phyloP scores from a whole-genome alignment of 2,329 filamentous ascomycete species.

The Triangularia setosa region DNA sequence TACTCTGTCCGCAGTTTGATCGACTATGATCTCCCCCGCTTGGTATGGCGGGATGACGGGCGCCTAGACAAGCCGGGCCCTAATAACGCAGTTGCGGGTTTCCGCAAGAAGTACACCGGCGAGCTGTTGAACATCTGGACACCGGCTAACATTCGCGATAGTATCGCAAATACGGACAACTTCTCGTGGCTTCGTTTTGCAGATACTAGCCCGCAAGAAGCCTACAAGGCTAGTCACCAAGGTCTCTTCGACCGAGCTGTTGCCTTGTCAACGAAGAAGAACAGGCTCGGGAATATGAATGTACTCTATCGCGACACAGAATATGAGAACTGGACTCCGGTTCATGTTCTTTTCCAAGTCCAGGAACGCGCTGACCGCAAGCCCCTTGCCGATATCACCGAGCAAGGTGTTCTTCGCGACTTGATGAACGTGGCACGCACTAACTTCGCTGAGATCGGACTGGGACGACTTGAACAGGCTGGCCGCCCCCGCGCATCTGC shows the following conservation, averaged over 20 bases:
- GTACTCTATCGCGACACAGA: constrained; percentile 67
- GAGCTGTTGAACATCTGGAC: constrained; percentile 90
- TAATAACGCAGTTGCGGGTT: constrained; percentile 73
- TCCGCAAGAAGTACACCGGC: constrained; percentile 69
- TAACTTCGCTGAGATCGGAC: constrained; percentile 64
- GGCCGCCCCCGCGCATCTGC: constrained; percentile 75
- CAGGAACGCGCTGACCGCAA: constrained; percentile 62
- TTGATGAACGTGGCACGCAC: constrained; percentile 74
- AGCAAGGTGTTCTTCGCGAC: constrained; percentile 66
- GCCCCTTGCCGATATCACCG: constrained; percentile 65
- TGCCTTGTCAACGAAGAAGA: constrained; percentile 50
- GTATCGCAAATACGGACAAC: constrained; percentile 54
- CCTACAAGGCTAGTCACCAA: constrained; percentile 63
- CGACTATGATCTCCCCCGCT: constrained; percentile 74
- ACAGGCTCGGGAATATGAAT: constrained; percentile 62
- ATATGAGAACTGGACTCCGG: constrained; percentile 60
- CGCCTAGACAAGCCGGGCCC: constrained; percentile 69
- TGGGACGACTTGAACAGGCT: constrained; percentile 76
- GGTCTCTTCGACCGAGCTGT: constrained; percentile 72
- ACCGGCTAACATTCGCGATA: constrained; percentile 69
- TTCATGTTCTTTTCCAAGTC: constrained; percentile 79
- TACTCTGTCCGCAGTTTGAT: constrained; percentile 88
- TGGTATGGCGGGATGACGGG: constrained; percentile 79
- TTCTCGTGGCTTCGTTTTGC: constrained; percentile 92
- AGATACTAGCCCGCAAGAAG: constrained; percentile 70